Evolutionary conservation across 2,329 filamentous ascomycete genomes (phyloP).

Genomic region (Exophiala alcalophila): DNA sequence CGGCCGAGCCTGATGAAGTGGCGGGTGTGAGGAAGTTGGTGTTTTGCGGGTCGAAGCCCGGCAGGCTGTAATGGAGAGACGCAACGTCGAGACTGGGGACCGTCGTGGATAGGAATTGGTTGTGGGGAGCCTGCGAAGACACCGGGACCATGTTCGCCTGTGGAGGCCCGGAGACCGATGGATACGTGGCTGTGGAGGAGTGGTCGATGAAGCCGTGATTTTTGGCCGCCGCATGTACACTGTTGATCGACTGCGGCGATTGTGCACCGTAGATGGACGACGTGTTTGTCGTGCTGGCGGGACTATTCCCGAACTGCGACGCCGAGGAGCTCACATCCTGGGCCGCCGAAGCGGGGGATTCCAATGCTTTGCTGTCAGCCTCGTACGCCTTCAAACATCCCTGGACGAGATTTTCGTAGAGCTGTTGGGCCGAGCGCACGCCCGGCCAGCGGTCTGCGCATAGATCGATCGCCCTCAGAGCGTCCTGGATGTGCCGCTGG

Average conservation of each 20-base stretch:
- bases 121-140: constrained; percentile 6
- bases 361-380: constrained; percentile 38
- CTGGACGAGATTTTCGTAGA: constrained; percentile 80
- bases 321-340: constrained; percentile 33
- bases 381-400: constrained; percentile 89
- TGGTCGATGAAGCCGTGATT: constrained; percentile 29
- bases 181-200: constrained; percentile 6
- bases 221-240: constrained; percentile 6
- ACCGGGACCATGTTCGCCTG: constrained; percentile 4
- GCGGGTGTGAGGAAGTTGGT: constrained; percentile 12
- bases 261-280: constrained; percentile 34
- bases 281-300: constrained; percentile 39
- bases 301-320: constrained; percentile 35
- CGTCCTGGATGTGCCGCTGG: constrained; percentile 68
- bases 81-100: constrained; percentile 10
- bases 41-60: constrained; percentile 20
- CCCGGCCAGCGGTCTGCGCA: constrained; percentile 91
- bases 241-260: constrained; percentile 18
- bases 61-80: constrained; percentile 25
- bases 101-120: constrained; percentile 17
- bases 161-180: constrained; percentile 1
- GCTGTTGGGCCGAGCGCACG: constrained; percentile 74
- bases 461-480: constrained; percentile 73
- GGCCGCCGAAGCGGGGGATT: constrained; percentile 40
- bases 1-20: constrained; percentile 5